Percentiles rank a stretch among this genome's conserved stretches.
phyloP scores from a whole-genome alignment of 2,329 filamentous ascomycete species.

The Ascochyta viciae-villosae region DNA sequence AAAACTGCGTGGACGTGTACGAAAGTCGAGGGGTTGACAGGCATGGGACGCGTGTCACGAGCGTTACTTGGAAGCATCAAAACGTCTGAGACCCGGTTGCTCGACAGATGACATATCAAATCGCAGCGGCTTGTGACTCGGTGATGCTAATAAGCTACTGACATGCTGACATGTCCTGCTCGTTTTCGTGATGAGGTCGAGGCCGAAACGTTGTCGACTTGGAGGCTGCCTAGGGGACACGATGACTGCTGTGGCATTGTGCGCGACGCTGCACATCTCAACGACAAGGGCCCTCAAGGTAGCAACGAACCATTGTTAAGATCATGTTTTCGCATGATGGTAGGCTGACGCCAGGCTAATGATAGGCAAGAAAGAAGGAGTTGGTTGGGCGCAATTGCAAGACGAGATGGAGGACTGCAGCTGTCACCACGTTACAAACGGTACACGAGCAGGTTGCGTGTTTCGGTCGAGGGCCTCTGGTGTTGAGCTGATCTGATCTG shows the following conservation, averaged over 20 bases:
- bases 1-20: not conserved
- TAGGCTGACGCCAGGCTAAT: not conserved
- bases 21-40: not conserved
- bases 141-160: not conserved
- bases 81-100: not conserved
- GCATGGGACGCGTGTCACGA: not conserved
- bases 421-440: slow-evolving; percentile 1
- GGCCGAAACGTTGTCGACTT: not conserved
- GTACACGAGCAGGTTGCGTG: not conserved
- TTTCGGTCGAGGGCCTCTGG: not conserved
- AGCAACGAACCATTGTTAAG: not conserved
- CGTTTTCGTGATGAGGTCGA: not conserved
- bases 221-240: not conserved
- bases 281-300: not conserved
- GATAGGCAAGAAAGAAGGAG: not conserved
- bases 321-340: not conserved
- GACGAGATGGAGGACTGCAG: not conserved
- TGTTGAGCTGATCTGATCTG: not conserved
- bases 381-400: slow-evolving; percentile 10
- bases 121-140: not conserved
- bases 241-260: not conserved
- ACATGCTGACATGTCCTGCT: not conserved
- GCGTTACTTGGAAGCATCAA: not conserved
- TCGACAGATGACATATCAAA: not conserved
- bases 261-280: not conserved